phyloP scores from a whole-genome alignment of 2,329 filamentous ascomycete species.

The Botryotinia convoluta region DNA sequence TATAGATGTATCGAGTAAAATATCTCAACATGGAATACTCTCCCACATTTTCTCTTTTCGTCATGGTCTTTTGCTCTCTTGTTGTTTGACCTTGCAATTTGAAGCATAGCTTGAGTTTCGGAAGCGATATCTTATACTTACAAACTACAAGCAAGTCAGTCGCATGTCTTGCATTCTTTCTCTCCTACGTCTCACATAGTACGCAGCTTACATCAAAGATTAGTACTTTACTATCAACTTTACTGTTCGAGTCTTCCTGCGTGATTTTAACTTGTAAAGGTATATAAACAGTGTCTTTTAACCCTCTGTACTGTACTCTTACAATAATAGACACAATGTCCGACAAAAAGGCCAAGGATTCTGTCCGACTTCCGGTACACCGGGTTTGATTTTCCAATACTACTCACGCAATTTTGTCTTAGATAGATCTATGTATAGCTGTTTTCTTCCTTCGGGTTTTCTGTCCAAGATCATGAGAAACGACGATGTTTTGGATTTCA shows the following conservation, averaged over 20 bases:
- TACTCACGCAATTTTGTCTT: neutral
- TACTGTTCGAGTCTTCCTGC: fast-evolving
- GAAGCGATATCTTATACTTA: neutral
- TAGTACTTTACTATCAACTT: neutral
- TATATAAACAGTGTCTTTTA: neutral
- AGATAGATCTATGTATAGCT: too few relatives aligned
- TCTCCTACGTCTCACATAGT: neutral
- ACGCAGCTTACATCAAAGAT: neutral
- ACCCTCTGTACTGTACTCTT: neutral
- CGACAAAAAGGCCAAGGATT: neutral
- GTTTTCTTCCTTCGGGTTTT: too few relatives aligned
- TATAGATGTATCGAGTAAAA: neutral
- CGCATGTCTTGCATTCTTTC: neutral
- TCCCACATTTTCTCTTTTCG: neutral
- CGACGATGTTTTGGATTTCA: neutral
- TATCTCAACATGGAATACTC: neutral
- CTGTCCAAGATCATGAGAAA: too few relatives aligned
- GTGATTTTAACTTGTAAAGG: fast-evolving
- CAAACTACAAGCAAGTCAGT: neutral
- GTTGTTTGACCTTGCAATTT: neutral
- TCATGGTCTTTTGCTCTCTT: neutral
- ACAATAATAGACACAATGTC: too few relatives aligned
- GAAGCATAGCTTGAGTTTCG: neutral
- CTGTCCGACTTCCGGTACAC: neutral
- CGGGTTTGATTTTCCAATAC: neutral